Evolutionary conservation across 768 basidiomycete genomes (phyloP), one percentile per base, ranked within the genome.

Genomic region (Rhodosporidiobolus odoratus): DNA sequence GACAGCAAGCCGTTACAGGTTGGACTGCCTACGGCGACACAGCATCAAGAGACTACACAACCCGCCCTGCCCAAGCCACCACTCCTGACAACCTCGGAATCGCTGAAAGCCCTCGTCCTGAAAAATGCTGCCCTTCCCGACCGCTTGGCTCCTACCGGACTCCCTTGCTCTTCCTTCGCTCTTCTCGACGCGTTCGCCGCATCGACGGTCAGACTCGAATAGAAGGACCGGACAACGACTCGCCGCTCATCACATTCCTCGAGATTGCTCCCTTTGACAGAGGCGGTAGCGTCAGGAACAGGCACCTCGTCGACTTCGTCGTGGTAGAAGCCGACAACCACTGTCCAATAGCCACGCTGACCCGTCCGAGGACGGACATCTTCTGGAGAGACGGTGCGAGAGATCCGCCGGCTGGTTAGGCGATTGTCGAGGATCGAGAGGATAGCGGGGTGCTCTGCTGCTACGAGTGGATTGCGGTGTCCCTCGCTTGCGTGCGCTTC

Each of bases 161-260:
- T n/a, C n/a, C n/a, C n/a, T n/a, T 50, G 48, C 48, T 50, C n/a
- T 50, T 50, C 48, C 12, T 50, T 25, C 48, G 43, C 12, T 23
- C 43, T 45, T 45, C 43, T 12, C 12, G 43, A 12, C 23, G 23
- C 23, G 43, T 45, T 13, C 43, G 23, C 43, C 43, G 43, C 43
- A 13, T 45, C 91, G 45, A 92, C 90, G 16, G 85, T 88, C 82
- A 91, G 89, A 89, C 89, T 91, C 58, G 88, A 86, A 79, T 89
- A 88, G 79, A 91, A 93, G 34, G 88, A 86, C 84, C 91, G 91
- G 73, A 92, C 77, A 60, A 90, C 87, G 34, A 92, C 87, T 34
- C 87, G 82, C 76, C 76, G 79, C 75, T 84, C 83, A 72, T 92
- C 90, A 76, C 90, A 90, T 78, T 93, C 91, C 78, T 91, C 88